These are phyloP conservation scores for Mycena floridula DNA, from an alignment of 768 basidiomycete species.

Conservation along the genomic window DNA sequence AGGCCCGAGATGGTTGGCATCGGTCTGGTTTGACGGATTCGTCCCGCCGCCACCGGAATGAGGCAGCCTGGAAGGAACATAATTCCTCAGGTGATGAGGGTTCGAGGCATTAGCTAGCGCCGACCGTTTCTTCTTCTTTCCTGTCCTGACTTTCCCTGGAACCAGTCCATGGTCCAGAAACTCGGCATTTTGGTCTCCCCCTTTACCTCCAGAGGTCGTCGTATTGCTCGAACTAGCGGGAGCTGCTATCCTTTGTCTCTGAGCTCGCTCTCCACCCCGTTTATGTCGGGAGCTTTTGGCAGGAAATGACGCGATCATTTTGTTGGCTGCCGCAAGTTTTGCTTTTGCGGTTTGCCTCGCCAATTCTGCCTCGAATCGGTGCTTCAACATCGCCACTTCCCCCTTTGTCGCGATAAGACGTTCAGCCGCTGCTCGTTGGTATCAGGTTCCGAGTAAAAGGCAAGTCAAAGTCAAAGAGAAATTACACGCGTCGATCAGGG, in stretches of 20 bases:
- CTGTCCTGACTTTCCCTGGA: constrained; percentile 25
- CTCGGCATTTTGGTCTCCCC: constrained; percentile 29
- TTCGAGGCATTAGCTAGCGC: constrained; percentile 90
- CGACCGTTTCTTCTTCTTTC: constrained; percentile 92
- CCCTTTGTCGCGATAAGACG: constrained; percentile 62
- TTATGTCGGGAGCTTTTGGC: constrained; percentile 27
- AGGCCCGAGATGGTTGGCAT: constrained; percentile 47
- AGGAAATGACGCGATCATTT: constrained; percentile 19
- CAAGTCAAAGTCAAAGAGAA: constrained; percentile 10
- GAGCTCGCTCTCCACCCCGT: constrained; percentile 30
- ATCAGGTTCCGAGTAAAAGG: no score
- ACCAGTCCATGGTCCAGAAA: constrained; percentile 25
- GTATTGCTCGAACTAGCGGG: constrained; percentile 10
- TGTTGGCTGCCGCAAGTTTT: constrained; percentile 39
- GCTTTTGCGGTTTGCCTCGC: constrained; percentile 59
- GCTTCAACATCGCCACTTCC: constrained; percentile 60
- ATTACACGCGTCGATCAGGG: constrained; percentile 12
- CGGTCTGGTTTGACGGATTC: constrained; percentile 16
- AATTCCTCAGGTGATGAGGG: constrained; percentile 93
- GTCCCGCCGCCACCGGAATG: constrained; percentile 20
- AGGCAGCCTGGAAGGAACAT: constrained; percentile 80
- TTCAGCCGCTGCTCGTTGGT: constrained; percentile 59
- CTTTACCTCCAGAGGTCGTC: constrained; percentile 15
- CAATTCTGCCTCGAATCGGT: constrained; percentile 69
- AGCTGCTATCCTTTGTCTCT: constrained; percentile 2